Evolutionary conservation across 202 grass and related monocot species (phyloP).

Genomic region (Elaeis oleifera): DNA sequence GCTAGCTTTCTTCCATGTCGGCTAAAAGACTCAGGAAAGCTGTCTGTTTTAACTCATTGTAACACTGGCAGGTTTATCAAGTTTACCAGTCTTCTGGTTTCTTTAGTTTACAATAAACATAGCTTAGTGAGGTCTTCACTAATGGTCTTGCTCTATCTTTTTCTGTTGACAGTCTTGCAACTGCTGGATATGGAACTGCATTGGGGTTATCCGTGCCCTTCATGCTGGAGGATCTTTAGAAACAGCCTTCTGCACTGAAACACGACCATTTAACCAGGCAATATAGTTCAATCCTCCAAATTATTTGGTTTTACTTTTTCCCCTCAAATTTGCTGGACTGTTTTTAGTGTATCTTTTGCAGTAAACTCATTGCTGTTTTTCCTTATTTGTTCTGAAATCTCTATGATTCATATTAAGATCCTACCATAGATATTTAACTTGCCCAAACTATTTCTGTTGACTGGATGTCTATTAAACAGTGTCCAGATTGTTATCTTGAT

Average conservation of each 20-base stretch:
- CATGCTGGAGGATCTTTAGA: conserved; percentile 55
- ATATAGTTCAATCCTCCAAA: not conserved
- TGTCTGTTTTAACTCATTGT: conserved; percentile 80
- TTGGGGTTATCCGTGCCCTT: conserved; percentile 76
- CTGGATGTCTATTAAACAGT: too few relatives aligned
- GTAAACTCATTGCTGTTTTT: conserved; percentile 11
- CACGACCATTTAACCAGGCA: conserved; percentile 95
- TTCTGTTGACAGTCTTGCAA: conserved; percentile 58
- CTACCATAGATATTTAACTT: too few relatives aligned
- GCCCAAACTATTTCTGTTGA: too few relatives aligned
- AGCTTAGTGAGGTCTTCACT: not conserved
- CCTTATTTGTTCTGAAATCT: not conserved
- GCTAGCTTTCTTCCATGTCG: conserved; percentile 52
- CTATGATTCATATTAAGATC: too few relatives aligned
- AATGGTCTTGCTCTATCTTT: conserved; percentile 8
- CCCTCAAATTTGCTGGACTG: not conserved
- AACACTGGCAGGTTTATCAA: conserved; percentile 78
- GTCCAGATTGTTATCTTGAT: too few relatives aligned
- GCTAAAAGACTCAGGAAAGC: conserved; percentile 34
- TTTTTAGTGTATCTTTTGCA: conserved; percentile 5
- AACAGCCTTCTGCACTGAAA: conserved; percentile 95
- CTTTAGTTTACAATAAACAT: conserved; percentile 2
- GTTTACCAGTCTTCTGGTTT: not conserved
- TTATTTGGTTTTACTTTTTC: not conserved
- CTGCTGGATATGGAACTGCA: conserved; percentile 97